phyloP scores from a whole-genome alignment of 225 moss, liverwort and hornwort genomes.

The Ulota crispa region DNA sequence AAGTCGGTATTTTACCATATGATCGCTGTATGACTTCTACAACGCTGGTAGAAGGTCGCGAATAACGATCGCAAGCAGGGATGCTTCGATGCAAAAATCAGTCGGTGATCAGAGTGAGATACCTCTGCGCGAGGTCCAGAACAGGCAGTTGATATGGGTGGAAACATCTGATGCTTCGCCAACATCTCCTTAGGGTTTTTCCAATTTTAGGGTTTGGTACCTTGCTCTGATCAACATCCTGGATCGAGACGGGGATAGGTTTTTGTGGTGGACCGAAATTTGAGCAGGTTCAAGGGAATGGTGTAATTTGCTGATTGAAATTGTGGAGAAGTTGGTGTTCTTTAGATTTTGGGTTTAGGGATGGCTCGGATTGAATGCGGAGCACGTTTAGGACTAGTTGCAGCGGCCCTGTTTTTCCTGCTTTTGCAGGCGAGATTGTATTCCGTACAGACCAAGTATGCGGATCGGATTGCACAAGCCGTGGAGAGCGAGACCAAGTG shows the following conservation, averaged over 20 bases:
- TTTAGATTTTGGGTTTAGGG: background rate
- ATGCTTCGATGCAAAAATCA: background rate
- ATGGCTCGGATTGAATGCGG: slow-evolving; percentile 58
- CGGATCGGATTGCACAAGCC: slow-evolving; percentile 53
- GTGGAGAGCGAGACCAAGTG: slow-evolving; percentile 57
- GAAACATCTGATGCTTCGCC: background rate
- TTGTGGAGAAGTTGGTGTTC: background rate
- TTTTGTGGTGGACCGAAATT: background rate
- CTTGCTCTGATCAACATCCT: background rate
- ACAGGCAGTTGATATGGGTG: background rate
- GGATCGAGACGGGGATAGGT: background rate
- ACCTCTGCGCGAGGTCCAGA: background rate
- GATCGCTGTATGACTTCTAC: background rate
- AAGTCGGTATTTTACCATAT: background rate
- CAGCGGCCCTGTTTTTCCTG: slow-evolving; percentile 50
- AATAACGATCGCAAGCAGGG: background rate
- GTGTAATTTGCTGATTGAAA: background rate
- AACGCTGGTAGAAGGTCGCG: background rate
- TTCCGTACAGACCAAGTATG: slow-evolving; percentile 49
- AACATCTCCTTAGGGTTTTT: slow-evolving; percentile 18
- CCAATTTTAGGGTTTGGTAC: slow-evolving; percentile 14
- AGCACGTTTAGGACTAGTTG: slow-evolving; percentile 36
- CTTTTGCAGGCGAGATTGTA: slow-evolving; percentile 57
- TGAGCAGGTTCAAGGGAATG: background rate
- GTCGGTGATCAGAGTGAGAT: background rate